Evolutionary conservation across 1,139 yeast genomes (phyloP), one percentile per base, ranked within the genome.

Genomic region (Protomyces pachydermus): DNA sequence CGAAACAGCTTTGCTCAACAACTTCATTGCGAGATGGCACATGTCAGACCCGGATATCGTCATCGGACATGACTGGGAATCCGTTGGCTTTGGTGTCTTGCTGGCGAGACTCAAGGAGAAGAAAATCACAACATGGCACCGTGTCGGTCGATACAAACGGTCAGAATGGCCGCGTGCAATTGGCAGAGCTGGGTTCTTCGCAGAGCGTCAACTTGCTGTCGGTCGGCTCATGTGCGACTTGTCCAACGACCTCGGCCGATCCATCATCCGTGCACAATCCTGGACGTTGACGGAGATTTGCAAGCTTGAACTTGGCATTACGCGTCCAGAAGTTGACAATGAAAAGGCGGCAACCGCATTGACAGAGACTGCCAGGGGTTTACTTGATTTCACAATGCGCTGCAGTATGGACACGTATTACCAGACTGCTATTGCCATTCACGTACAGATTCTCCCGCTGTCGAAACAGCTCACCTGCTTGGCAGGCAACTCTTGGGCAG

Each of bases 401-500:
- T 86, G 86, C 72, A 82, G 83, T 56, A 75, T 78, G 23, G 87
- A 86, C 71, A 88, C 93, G n/a, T 78, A 77, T 66, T 73, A 76
- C 56, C 84, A 87, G 64, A 80, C 91, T 9, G 90, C 93, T 0
- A 80, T 93, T 67, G 91, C 96, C 0, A 85, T 90, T 73, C 81
- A 87, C 67, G 84, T 86, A 65, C 98, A 95, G 75, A 87, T 93
- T 66, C 78, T 95, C 65, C 89, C 97, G 0, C 80, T 95, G 67
- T 88, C 98, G 0, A 89, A 90, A 71, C 97, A 91, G 73, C 80
- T 95, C 72, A 93, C 99, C 3, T 88, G 87, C 70, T 79, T 95
- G 69, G 98, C 98, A 0, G 99, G 99, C 70, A 95, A 93, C 74
- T 93, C 97, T 0, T 95, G 99, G 99, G 84, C 96, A 2, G 91